phyloP scores from a whole-genome alignment of 371 early-diverging fungal species.

The Rhizopus microsporus region DNA sequence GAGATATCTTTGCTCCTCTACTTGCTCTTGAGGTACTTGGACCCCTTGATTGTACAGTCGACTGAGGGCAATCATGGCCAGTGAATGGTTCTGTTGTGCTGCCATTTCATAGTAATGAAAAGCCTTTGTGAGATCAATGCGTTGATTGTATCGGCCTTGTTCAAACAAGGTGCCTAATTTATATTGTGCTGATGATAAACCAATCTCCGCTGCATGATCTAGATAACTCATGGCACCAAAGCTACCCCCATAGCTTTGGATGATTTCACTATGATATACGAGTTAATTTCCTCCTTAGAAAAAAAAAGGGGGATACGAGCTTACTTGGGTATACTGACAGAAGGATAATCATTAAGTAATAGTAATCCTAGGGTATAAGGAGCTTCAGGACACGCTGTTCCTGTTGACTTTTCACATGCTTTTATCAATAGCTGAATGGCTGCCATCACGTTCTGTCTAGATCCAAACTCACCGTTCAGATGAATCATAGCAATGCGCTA shows the following conservation, averaged over 20 bases:
- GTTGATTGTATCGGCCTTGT: conserved; percentile 28
- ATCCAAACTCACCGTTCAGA: conserved; percentile 43
- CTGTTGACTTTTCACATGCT: conserved; percentile 37
- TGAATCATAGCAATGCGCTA: conserved; percentile 44
- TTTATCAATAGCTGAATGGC: conserved; percentile 35
- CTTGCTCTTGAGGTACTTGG: conserved; percentile 33
- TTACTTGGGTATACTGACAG: conserved; percentile 37
- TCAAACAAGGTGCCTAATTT: conserved; percentile 34
- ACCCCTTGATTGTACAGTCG: conserved; percentile 38
- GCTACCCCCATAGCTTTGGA: conserved; percentile 33
- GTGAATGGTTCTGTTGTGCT: conserved; percentile 21
- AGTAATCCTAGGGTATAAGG: conserved; percentile 40
- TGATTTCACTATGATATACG: conserved; percentile 20
- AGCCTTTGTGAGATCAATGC: conserved; percentile 29
- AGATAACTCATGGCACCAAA: conserved; percentile 33
- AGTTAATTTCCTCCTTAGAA: neutral
- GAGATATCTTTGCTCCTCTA: conserved; percentile 13
- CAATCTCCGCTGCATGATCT: conserved; percentile 38
- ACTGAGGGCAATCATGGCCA: conserved; percentile 40
- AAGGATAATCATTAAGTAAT: conserved; percentile 34
- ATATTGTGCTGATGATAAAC: conserved; percentile 31
- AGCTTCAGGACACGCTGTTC: conserved; percentile 33
- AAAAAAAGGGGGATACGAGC: neutral
- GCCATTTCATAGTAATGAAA: conserved; percentile 32
- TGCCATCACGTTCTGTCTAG: conserved; percentile 31